Evolutionary conservation across 768 basidiomycete species (phyloP).

Genomic region (Mycena capillaripes): DNA sequence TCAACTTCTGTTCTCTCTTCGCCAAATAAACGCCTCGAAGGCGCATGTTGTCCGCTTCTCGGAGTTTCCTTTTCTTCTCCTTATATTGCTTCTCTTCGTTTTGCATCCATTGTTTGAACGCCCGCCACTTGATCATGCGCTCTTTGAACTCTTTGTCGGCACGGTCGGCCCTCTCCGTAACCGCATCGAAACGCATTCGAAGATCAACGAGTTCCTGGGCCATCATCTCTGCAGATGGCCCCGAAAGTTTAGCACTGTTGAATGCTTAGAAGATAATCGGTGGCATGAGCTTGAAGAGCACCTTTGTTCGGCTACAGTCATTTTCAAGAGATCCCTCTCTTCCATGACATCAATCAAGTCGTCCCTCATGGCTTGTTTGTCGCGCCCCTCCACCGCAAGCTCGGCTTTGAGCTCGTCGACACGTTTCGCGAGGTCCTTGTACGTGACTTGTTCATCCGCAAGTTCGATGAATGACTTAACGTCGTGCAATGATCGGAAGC

Average conservation of each 20-base stretch:
- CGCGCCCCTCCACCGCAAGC: slow-evolving; percentile 12
- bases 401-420: slow-evolving; percentile 48
- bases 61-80: slow-evolving; percentile 43
- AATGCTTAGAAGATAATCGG: neutral
- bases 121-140: slow-evolving; percentile 55
- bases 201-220: slow-evolving; percentile 34
- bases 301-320: slow-evolving; percentile 15
- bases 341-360: slow-evolving; percentile 58
- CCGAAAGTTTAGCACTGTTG: slow-evolving; percentile 3
- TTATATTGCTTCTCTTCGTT: slow-evolving; percentile 48
- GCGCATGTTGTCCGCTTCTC: slow-evolving; percentile 45
- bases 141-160: slow-evolving; percentile 65
- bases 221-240: slow-evolving; percentile 27
- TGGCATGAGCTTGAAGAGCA: slow-evolving; percentile 1
- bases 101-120: slow-evolving; percentile 60
- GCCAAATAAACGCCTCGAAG: slow-evolving; percentile 33
- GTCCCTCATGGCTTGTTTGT: slow-evolving; percentile 55
- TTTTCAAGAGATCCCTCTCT: slow-evolving; percentile 24
- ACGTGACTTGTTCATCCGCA: slow-evolving; percentile 49
- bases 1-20: slow-evolving; percentile 39
- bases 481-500: slow-evolving; percentile 58
- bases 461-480: slow-evolving; percentile 58
- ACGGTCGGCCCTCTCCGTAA: slow-evolving; percentile 46
- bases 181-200: neutral
- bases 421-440: slow-evolving; percentile 52